Percentiles rank a stretch among this genome's conserved stretches.
These are phyloP conservation scores for Verticillium isaacii DNA, from an alignment of 2,329 filamentous ascomycete species.

Conservation along the genomic window DNA sequence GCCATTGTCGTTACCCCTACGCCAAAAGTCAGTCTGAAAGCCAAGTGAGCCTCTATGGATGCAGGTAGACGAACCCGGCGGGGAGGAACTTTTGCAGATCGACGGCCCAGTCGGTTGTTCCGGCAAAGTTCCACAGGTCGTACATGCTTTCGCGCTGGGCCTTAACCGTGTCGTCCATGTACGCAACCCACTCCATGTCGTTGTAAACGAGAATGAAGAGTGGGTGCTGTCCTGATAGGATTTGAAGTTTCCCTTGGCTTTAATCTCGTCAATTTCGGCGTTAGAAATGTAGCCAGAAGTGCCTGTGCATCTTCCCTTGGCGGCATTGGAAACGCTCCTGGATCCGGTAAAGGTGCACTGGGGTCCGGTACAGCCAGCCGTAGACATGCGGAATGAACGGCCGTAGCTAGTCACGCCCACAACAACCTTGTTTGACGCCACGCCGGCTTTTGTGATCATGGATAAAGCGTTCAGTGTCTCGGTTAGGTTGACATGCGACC, in stretches of 20 bases:
- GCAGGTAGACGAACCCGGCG: too few relatives aligned
- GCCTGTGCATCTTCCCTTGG: constrained; percentile 21
- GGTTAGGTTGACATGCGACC: constrained; percentile 29
- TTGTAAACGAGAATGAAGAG: constrained; percentile 3
- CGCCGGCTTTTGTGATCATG: constrained; percentile 1
- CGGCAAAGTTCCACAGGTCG: constrained; percentile 12
- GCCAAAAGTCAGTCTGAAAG: too few relatives aligned
- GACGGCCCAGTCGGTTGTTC: constrained; percentile 26
- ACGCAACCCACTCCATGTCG: constrained; percentile 23
- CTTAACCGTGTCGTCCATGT: constrained; percentile 21
- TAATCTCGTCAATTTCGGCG: constrained; percentile 22
- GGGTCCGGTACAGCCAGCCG: constrained; percentile 17
- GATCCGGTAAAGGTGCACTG: constrained; percentile 19
- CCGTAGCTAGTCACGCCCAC: constrained; percentile 23
- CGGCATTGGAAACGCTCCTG: constrained; percentile 13
- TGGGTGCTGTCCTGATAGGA: constrained; percentile 3
- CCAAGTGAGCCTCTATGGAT: too few relatives aligned
- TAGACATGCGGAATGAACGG: constrained; percentile 20
- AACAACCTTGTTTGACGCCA: constrained; percentile 11
- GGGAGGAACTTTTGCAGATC: constrained; percentile 16
- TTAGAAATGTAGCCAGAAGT: constrained; percentile 27
- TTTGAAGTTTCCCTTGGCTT: background rate
- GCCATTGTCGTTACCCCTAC: background rate
- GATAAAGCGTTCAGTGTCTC: constrained; percentile 19
- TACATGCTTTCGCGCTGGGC: constrained; percentile 13